phyloP scores from a whole-genome alignment of 1,284 basidiomycete species.

The Cryptococcus depauperatus region DNA sequence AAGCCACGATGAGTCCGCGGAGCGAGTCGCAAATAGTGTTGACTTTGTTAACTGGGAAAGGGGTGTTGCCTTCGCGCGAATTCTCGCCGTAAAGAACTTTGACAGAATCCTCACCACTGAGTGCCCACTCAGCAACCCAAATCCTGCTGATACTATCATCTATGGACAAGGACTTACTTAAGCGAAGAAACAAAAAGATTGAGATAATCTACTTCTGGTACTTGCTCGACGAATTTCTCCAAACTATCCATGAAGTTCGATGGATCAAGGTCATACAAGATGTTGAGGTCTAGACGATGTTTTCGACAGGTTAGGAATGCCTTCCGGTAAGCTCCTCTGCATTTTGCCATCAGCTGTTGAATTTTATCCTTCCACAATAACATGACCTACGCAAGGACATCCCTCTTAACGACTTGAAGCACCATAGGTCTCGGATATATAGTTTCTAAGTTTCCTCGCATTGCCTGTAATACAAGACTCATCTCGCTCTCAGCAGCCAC shows the following conservation, averaged over 20 bases:
- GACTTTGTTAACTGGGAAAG: conserved; percentile 48
- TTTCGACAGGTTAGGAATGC: conserved; percentile 87
- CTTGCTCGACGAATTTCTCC: conserved; percentile 66
- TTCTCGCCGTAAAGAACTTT: conserved; percentile 25
- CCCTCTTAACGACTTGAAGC: conserved; percentile 66
- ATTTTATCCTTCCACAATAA: not conserved
- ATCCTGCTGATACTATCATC: not conserved
- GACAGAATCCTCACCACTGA: conserved; percentile 22
- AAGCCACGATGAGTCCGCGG: conserved; percentile 61
- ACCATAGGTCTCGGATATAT: conserved; percentile 89
- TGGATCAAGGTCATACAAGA: conserved; percentile 73
- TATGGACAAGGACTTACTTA: not conserved
- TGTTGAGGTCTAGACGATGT: conserved; percentile 84
- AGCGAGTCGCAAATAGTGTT: conserved; percentile 71
- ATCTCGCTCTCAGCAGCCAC: conserved; percentile 76
- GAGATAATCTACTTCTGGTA: conserved; percentile 82
- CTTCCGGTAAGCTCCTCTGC: conserved; percentile 56
- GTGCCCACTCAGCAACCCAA: not conserved
- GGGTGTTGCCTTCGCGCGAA: conserved; percentile 8
- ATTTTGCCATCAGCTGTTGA: not conserved
- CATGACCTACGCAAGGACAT: conserved; percentile 59
- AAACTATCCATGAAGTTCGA: conserved; percentile 60
- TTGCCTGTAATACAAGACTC: conserved; percentile 93
- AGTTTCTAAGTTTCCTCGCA: conserved; percentile 91
- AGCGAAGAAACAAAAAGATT: conserved; percentile 85